Evolutionary conservation across 2,329 filamentous ascomycete genomes (phyloP).

Genomic region (Calonectria pseudoturangicola): DNA sequence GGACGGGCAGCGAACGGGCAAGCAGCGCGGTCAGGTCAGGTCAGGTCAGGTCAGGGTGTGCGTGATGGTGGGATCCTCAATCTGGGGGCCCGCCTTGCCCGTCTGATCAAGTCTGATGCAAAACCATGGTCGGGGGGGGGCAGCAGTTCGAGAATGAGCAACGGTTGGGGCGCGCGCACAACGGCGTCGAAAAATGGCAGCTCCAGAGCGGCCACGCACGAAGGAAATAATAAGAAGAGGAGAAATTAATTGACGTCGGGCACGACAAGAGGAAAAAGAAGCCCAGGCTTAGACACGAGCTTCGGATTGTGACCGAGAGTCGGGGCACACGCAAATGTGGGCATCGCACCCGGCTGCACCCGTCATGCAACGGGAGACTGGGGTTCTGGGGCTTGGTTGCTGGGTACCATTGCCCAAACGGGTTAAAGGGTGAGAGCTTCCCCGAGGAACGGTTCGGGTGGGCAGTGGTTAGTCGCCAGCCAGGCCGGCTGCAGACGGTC

Average conservation of each 20-base stretch:
- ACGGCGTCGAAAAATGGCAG: neutral
- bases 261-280: slow-evolving; percentile 41
- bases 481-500: slow-evolving; percentile 1
- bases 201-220: neutral
- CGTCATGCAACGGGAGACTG: slow-evolving; percentile 46
- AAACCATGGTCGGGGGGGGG: slow-evolving; percentile 29
- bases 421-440: slow-evolving; percentile 42
- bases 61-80: slow-evolving; percentile 21
- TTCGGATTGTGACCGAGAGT: slow-evolving; percentile 56
- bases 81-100: slow-evolving; percentile 23
- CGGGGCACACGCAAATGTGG: slow-evolving; percentile 46
- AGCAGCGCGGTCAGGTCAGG: neutral
- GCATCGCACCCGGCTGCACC: slow-evolving; percentile 42
- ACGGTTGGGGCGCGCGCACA: neutral
- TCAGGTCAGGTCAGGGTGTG: slow-evolving; percentile 7
- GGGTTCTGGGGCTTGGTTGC: slow-evolving; percentile 30
- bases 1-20: slow-evolving; percentile 25
- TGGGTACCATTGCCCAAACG: slow-evolving; percentile 38
- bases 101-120: slow-evolving; percentile 29
- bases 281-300: slow-evolving; percentile 49
- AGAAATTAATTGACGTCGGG: slow-evolving; percentile 31
- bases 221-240: slow-evolving; percentile 46
- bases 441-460: slow-evolving; percentile 38
- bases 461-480: slow-evolving; percentile 10
- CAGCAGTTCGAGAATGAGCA: slow-evolving; percentile 20